Base-by-base conservation (phyloP, 208 protist species). In the Leishmania aethiopica region DNA sequence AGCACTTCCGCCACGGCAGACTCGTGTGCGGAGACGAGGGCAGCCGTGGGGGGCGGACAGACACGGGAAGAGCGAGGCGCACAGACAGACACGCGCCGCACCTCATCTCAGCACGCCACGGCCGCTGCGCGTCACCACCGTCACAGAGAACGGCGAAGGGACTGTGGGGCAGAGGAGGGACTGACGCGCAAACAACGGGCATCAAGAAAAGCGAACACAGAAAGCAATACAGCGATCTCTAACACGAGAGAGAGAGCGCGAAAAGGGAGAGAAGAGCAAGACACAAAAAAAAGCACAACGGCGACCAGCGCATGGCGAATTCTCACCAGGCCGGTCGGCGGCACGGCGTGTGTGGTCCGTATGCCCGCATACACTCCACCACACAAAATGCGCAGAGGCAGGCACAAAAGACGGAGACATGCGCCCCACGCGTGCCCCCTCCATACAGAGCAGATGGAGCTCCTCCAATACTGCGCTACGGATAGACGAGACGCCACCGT, bases 71-170 rank as follows among this genome's bases (percentile, higher is more conserved):
- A 75, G 17, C 59, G 42, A 55, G 45, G 22, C 17, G 70, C 42
- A 35, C 70, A 32, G 10, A 40, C 70, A 49, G 45, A 49, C 40
- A 53, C 70, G 59, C 70, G 47, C 70, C 25, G 70, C 70, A 32
- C 70, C 70, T 55, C 70, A 25, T 35, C 70, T 59, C 62, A 37
- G 8, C 62, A 37, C 13, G 32, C 62, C 62, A 4, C 62, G 7
- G 45, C 70, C 47, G 45, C 70, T 32, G 25, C 70, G 28, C 70
- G 19, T 75, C 67, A 51, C 67, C 67, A 55, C 70, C 40, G 70
- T 37, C 70, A 75, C 47, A 75, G 28, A 53, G 45, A 57, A 17
- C 45, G 45, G n/a, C 70, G 13, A 49, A 22, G 45, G 47, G 45
- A 37, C 70, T 75, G 67, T 45, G 47, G 45, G 32, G 47, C 70